Conservation (phyloP, 306 rosid genomes). For the Rosa persica region DNA sequence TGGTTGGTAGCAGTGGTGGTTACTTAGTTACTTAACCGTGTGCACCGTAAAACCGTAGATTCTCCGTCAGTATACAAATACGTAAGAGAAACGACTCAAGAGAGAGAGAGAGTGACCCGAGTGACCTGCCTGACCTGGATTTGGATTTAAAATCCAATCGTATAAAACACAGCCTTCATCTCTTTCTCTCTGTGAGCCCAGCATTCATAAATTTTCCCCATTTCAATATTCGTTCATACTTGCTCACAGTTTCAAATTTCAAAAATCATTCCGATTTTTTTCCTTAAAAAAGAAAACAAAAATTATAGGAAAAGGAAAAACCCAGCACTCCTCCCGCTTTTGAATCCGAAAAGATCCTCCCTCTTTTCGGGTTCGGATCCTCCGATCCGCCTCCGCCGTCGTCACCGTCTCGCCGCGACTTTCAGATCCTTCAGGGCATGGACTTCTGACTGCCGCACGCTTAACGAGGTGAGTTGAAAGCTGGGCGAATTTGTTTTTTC, state of each 20-base stretch:
- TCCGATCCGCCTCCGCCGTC: conserved; percentile 44
- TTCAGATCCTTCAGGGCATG: conserved; percentile 54
- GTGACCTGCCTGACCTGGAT: conserved; percentile 22
- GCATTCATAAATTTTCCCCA: conserved; percentile 1
- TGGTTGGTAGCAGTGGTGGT: background rate
- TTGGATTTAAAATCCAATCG: conserved; percentile 19
- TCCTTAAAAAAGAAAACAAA: background rate
- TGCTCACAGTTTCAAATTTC: conserved; percentile 27
- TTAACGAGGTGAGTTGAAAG: conserved; percentile 39
- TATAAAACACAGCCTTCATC: conserved; percentile 2
- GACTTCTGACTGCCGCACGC: conserved; percentile 41
- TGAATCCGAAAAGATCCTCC: conserved; percentile 55
- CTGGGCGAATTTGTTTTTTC: background rate
- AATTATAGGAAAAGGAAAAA: background rate
- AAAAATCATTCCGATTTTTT: conserved; percentile 7
- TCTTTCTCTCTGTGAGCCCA: background rate
- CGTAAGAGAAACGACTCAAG: background rate
- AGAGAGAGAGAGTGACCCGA: background rate
- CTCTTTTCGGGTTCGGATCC: conserved; percentile 51
- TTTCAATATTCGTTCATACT: background rate
- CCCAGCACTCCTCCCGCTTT: conserved; percentile 16
- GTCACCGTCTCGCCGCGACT: conserved; percentile 14
- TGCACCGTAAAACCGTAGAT: conserved; percentile 22
- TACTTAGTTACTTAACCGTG: conserved; percentile 15
- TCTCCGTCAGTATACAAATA: background rate